Percentiles rank a stretch among this genome's conserved stretches.
Evolutionary conservation across 805 yeast genomes (phyloP).

Genomic region (Dipodascus geniculatus): DNA sequence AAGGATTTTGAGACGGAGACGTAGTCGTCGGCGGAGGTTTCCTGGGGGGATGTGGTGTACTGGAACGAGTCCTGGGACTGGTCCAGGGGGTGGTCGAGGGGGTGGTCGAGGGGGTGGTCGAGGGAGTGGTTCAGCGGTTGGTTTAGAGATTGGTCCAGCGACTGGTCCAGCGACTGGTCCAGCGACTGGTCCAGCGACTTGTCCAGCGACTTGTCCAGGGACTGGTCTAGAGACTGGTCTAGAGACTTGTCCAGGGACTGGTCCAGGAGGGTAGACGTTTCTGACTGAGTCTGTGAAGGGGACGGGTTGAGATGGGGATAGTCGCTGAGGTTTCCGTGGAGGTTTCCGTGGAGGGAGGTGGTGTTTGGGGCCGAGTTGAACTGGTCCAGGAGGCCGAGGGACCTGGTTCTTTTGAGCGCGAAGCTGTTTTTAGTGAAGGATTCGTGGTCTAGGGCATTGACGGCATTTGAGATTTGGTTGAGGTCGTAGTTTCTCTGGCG

Average conservation of each 20-base stretch:
- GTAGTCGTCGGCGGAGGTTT: neutral
- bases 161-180: neutral
- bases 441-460: constrained; percentile 59
- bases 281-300: no score
- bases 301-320: constrained; percentile 14
- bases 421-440: constrained; percentile 63
- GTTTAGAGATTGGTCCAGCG: neutral
- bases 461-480: constrained; percentile 33
- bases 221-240: no score
- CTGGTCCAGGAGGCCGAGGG: constrained; percentile 70
- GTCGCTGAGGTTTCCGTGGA: constrained; percentile 18
- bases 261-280: no score
- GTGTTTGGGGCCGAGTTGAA: constrained; percentile 23
- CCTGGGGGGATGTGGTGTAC: neutral
- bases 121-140: neutral
- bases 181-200: neutral
- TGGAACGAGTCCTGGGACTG: neutral
- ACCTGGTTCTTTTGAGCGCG: constrained; percentile 68
- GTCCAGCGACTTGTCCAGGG: no score
- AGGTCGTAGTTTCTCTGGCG: constrained; percentile 12
- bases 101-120: neutral
- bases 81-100: neutral
- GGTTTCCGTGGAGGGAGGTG: no score
- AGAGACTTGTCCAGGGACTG: no score
- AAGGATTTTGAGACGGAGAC: neutral